phyloP scores from a whole-genome alignment of 2,329 filamentous ascomycete species.

The Colletotrichum sidae region DNA sequence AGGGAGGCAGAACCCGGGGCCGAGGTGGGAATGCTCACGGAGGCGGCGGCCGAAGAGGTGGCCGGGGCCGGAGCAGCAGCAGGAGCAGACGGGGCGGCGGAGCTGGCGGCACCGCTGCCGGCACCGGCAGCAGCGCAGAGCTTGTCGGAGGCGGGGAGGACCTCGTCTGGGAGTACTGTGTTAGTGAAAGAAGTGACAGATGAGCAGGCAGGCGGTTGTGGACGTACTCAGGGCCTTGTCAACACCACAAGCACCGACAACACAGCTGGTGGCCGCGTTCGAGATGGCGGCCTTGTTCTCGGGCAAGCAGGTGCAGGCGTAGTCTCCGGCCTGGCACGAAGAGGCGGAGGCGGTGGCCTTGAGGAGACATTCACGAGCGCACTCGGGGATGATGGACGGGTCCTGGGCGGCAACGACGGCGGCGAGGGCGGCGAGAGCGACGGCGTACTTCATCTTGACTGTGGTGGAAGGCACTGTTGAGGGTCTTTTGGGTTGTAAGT shows the following conservation, averaged over 20 bases:
- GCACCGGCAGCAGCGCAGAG: conserved; percentile 45
- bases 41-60: conserved; percentile 14
- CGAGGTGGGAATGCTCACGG: conserved; percentile 29
- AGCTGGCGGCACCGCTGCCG: conserved; percentile 17
- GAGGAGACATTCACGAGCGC: conserved; percentile 52
- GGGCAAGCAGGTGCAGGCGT: conserved; percentile 48
- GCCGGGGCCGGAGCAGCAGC: conserved; percentile 20
- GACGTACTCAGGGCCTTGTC: conserved; percentile 53
- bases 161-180: conserved; percentile 47
- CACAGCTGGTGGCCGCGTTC: conserved; percentile 48
- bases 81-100: background rate
- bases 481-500: conserved; percentile 23
- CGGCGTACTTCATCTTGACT: conserved; percentile 39
- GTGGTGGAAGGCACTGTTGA: conserved; percentile 19
- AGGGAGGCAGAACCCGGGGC: conserved; percentile 10
- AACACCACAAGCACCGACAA: conserved; percentile 50
- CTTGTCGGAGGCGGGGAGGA: conserved; percentile 51
- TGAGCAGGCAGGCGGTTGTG: background rate
- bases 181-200: background rate
- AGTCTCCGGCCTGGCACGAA: conserved; percentile 48
- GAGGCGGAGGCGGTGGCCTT: conserved; percentile 46
- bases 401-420: conserved; percentile 48
- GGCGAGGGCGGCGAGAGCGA: conserved; percentile 45
- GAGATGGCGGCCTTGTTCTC: conserved; percentile 48
- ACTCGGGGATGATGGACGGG: conserved; percentile 44